phyloP scores from a whole-genome alignment of 768 basidiomycete species.

The Pseudohyphozyma bogoriensis region DNA sequence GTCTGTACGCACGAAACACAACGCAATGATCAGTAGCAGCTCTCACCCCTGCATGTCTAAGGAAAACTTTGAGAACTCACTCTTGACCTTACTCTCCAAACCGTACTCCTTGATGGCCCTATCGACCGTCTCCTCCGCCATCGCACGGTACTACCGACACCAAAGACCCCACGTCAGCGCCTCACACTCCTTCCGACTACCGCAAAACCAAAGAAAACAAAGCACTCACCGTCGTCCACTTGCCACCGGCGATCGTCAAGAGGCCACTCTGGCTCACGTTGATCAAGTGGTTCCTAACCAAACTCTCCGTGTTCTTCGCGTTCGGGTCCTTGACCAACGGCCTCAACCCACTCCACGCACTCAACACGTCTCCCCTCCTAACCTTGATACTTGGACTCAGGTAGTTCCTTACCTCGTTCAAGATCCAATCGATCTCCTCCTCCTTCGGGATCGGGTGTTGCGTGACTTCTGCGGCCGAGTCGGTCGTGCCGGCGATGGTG shows the following conservation, averaged over 20 bases:
- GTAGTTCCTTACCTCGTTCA: slow-evolving; percentile 84
- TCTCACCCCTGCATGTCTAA: too few relatives aligned
- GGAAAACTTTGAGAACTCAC: too few relatives aligned
- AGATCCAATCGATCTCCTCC: slow-evolving; percentile 92
- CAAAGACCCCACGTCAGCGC: not conserved
- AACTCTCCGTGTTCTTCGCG: slow-evolving; percentile 64
- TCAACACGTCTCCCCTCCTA: slow-evolving; percentile 83
- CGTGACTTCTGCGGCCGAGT: slow-evolving; percentile 56
- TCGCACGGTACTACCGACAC: slow-evolving; percentile 38
- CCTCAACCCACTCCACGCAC: slow-evolving; percentile 86
- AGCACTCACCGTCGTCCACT: slow-evolving; percentile 98
- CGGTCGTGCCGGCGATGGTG: slow-evolving; percentile 94
- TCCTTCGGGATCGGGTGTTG: slow-evolving; percentile 72
- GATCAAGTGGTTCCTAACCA: slow-evolving; percentile 91
- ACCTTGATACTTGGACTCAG: slow-evolving; percentile 87
- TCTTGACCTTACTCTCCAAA: slow-evolving; percentile 48
- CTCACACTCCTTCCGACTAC: not conserved
- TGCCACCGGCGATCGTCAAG: slow-evolving; percentile 90
- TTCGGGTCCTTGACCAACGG: slow-evolving; percentile 78
- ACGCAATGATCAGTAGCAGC: slow-evolving; percentile 70
- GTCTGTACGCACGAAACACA: slow-evolving; percentile 50
- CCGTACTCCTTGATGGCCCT: slow-evolving; percentile 68
- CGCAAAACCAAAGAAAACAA: not conserved
- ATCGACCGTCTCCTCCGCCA: slow-evolving; percentile 93
- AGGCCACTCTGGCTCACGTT: slow-evolving; percentile 68